These are phyloP conservation scores for Mycena rosella DNA, from an alignment of 768 basidiomycete species.

Conservation along the genomic window DNA sequence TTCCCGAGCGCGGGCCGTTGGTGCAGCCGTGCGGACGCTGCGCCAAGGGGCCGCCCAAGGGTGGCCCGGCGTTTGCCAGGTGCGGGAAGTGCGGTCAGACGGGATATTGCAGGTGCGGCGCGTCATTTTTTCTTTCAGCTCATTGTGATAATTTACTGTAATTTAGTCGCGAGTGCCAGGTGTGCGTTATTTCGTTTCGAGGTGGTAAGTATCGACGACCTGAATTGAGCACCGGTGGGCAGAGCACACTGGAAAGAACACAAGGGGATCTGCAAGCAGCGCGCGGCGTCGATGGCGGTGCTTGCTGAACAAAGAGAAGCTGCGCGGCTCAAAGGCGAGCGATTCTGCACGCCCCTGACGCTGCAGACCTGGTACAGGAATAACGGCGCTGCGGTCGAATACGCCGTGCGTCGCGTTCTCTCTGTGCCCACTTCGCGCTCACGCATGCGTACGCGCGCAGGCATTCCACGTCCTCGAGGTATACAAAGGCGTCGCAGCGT, in stretches of 20 bases:
- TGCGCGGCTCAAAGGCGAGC: not conserved
- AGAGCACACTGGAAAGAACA: slow-evolving; percentile 18
- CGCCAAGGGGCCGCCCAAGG: too few species aligned
- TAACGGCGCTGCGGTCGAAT: not conserved
- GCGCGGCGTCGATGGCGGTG: not conserved
- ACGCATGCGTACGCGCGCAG: not conserved
- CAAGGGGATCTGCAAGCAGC: slow-evolving; percentile 1
- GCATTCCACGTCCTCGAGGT: slow-evolving; percentile 6
- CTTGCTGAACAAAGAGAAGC: slow-evolving; percentile 6
- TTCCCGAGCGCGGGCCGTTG: too few species aligned
- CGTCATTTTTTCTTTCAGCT: not conserved
- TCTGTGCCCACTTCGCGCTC: not conserved
- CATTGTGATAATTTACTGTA: not conserved
- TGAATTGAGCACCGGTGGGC: not conserved
- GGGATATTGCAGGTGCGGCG: not conserved
- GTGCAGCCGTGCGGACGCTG: too few species aligned
- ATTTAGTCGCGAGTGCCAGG: not conserved
- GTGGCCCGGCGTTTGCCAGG: too few species aligned
- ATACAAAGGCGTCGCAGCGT: not conserved
- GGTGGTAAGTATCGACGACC: not conserved
- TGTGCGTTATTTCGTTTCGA: not conserved
- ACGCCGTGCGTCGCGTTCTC: not conserved
- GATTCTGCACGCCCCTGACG: slow-evolving; percentile 4
- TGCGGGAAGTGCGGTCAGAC: not conserved
- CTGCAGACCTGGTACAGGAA: slow-evolving; percentile 13